Conservation (phyloP, 202 grass and related monocot genomes). For the Zizania palustris region DNA sequence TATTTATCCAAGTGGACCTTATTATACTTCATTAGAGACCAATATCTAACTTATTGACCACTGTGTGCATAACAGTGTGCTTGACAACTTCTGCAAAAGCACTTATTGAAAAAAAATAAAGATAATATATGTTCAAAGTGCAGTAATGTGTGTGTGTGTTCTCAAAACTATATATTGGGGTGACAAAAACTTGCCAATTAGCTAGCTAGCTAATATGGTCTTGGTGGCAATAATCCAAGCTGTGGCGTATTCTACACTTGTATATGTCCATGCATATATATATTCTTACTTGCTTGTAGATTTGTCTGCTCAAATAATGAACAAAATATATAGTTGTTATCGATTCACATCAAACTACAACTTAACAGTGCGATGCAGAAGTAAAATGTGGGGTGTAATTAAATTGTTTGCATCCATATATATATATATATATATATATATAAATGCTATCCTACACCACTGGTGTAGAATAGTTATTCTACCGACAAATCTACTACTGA, state of each 20-base stretch:
- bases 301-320: background rate
- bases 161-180: background rate
- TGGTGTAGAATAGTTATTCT: no score
- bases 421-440: no score
- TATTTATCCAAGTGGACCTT: background rate
- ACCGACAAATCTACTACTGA: no score
- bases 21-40: background rate
- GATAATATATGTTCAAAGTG: background rate
- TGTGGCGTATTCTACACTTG: background rate
- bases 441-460: no score
- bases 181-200: background rate
- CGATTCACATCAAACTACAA: no score
- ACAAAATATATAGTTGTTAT: no score
- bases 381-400: no score
- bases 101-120: background rate
- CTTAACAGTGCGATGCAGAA: no score
- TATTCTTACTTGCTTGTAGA: background rate
- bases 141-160: background rate
- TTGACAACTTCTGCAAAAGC: background rate
- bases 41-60: conserved; percentile 17
- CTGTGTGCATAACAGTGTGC: background rate
- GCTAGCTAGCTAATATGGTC: background rate
- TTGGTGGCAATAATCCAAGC: background rate
- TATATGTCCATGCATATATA: no score
- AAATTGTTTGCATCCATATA: no score